Percentiles rank a stretch among this genome's conserved stretches.
phyloP scores from a whole-genome alignment of 2,329 filamentous ascomycete species.

The Anisogramma anomala region DNA sequence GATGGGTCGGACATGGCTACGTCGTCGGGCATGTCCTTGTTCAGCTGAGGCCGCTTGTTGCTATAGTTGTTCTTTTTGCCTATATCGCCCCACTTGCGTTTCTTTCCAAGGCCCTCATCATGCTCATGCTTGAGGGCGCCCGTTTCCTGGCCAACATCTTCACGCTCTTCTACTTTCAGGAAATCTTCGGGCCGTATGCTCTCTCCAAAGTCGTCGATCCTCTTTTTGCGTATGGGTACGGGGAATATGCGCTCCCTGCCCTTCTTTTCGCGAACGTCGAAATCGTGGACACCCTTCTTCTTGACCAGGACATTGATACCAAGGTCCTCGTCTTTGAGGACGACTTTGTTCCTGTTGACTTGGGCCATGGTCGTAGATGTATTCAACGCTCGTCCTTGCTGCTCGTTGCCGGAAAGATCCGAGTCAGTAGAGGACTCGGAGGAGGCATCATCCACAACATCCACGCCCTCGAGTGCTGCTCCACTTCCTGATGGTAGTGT shows the following conservation, averaged over 20 bases:
- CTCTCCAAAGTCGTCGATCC: conserved; percentile 80
- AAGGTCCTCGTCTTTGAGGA: conserved; percentile 77
- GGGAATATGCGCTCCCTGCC: conserved; percentile 90
- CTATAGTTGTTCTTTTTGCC: conserved; percentile 32
- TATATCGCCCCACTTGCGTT: conserved; percentile 83
- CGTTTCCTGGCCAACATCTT: conserved; percentile 56
- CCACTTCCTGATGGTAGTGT: conserved; percentile 61
- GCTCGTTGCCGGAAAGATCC: conserved; percentile 79
- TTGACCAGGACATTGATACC: conserved; percentile 85
- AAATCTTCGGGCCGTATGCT: conserved; percentile 90
- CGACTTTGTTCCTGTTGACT: conserved; percentile 72
- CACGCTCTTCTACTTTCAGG: conserved; percentile 80
- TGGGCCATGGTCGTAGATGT: conserved; percentile 77
- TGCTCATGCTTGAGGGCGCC: conserved; percentile 37
- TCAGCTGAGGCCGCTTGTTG: conserved; percentile 49
- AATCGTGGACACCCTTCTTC: conserved; percentile 85
- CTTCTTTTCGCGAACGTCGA: conserved; percentile 80
- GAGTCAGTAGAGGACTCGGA: conserved; percentile 78
- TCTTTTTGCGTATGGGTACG: conserved; percentile 64
- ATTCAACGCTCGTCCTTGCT: conserved; percentile 85
- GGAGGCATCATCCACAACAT: conserved; percentile 71
- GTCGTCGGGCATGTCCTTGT: conserved; percentile 32
- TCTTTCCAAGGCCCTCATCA: conserved; percentile 67
- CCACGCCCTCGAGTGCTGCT: conserved; percentile 56
- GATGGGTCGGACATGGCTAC: conserved; percentile 28